Base-by-base conservation (phyloP, 768 basidiomycete species). In the Pleurotus salmoneostramineus region DNA sequence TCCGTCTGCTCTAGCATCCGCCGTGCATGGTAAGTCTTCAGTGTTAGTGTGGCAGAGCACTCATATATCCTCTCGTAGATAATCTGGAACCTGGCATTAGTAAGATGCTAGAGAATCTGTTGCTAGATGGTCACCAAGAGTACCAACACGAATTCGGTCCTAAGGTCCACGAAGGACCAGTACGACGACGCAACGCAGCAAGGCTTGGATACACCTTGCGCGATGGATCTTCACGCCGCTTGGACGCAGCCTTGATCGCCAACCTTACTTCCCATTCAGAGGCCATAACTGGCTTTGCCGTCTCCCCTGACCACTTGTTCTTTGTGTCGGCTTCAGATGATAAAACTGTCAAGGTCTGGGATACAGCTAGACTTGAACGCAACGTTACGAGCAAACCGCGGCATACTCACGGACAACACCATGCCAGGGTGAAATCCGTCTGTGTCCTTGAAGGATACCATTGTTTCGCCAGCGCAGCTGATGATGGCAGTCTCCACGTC, bases 321-420 rank as follows among this genome's bases (percentile, higher is more conserved):
- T 98, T 99, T 62, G 86, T 95, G 3, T 93, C 96, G 0, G 86
- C 91, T 37, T 96, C 94, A 0, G 87, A 98, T 61, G 96, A 98
- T 71, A 92, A 91, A 74, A 95, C 91, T 0, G 86, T 95, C 66
- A 95, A 94, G 69, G 80, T 91, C 43, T 97, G 94, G 94, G 90
- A 93, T 62, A 89, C 94, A 1, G 90, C 92, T 6, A 79, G 94
- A n/a, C 77, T 98, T 46, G 96, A 98, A 67, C 82, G 95, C 57
- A 98, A 94, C 70, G 92, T 97, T 14, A 93, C 95, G 17, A 89
- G 89, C 68, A 92, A 92, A 75, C 85, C 84, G 56, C 69, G 88
- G 61, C 81, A 88, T 66, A 87, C 86, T 1, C 88, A 89, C 66
- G 74, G 76, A n/a, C 81, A 87, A 50, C 84, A 89, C 64, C 85